These are phyloP conservation scores for Pleodorina starrii DNA, from an alignment of 139 green algal species.

Conservation along the genomic window DNA sequence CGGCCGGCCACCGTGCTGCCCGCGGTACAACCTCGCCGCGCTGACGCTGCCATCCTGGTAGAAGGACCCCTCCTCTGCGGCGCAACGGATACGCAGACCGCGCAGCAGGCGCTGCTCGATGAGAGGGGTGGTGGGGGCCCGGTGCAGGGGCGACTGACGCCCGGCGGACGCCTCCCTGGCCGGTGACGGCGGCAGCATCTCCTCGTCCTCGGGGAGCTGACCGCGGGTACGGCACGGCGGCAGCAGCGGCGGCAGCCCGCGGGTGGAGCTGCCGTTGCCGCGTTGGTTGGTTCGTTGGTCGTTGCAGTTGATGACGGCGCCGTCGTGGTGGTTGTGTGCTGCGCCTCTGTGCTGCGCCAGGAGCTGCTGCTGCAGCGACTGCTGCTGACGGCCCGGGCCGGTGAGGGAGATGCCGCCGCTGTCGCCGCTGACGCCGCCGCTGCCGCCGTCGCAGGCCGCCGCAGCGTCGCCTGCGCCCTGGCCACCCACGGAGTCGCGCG, in stretches of 20 bases:
- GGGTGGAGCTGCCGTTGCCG: too few relatives aligned
- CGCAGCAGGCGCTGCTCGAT: slow-evolving; percentile 10
- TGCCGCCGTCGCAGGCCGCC: too few relatives aligned
- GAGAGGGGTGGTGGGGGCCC: not conserved
- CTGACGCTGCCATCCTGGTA: slow-evolving; percentile 5
- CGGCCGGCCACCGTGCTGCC: slow-evolving; percentile 5
- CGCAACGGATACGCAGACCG: slow-evolving; percentile 24
- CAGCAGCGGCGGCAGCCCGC: too few relatives aligned
- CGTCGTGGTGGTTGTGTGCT: not conserved
- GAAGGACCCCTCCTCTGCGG: slow-evolving; percentile 1
- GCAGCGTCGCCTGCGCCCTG: too few relatives aligned
- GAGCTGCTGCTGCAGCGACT: not conserved
- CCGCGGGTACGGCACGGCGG: too few relatives aligned
- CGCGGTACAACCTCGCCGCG: slow-evolving; percentile 36
- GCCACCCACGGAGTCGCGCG: too few relatives aligned
- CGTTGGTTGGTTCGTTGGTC: not conserved
- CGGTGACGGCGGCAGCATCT: not conserved
- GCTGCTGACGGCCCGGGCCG: not conserved
- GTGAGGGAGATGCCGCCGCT: not conserved
- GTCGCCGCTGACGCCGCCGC: not conserved
- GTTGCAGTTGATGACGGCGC: not conserved
- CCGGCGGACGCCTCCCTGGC: not conserved
- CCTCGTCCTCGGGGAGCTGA: not conserved
- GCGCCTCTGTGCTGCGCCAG: too few relatives aligned
- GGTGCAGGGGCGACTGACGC: too few relatives aligned